Evolutionary conservation across 257 asterid species (phyloP).

Genomic region (Scutellaria baicalensis): DNA sequence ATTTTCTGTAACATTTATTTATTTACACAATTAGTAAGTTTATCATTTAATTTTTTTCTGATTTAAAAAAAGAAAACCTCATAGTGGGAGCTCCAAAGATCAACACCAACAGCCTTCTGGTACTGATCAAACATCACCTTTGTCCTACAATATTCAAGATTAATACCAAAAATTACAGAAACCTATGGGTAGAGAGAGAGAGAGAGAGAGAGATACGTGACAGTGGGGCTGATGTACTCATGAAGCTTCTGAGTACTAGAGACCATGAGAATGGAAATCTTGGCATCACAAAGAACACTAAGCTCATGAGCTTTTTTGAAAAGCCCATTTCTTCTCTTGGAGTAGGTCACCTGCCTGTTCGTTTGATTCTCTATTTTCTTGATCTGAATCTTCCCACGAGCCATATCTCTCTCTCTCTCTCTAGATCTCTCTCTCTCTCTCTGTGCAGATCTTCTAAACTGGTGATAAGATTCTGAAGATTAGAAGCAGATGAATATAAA

Average conservation of each 20-base stretch:
- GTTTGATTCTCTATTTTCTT: slow-evolving; percentile 93
- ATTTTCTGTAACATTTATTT: slow-evolving; percentile 39
- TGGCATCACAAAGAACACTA: slow-evolving; percentile 89
- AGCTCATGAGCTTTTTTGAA: slow-evolving; percentile 95
- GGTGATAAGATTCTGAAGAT: slow-evolving; percentile 14
- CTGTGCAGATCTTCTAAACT: not conserved
- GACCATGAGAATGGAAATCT: slow-evolving; percentile 78
- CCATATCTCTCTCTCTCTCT: slow-evolving; percentile 54
- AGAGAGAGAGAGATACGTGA: slow-evolving; percentile 22
- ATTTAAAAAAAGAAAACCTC: slow-evolving; percentile 43
- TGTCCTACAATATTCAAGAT: slow-evolving; percentile 31
- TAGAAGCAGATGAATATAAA: not conserved
- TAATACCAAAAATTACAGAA: not conserved
- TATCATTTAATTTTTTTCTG: not conserved
- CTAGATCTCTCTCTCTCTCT: slow-evolving; percentile 2
- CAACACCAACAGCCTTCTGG: slow-evolving; percentile 64
- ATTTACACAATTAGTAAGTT: not conserved
- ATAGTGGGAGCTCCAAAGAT: slow-evolving; percentile 78
- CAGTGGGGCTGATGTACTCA: slow-evolving; percentile 76
- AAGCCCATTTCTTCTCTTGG: slow-evolving; percentile 94
- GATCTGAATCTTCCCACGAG: slow-evolving; percentile 99
- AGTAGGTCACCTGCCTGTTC: slow-evolving; percentile 91
- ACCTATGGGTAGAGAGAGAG: not conserved
- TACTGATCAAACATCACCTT: slow-evolving; percentile 78
- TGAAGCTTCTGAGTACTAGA: slow-evolving; percentile 88